phyloP scores from a whole-genome alignment of 139 green algal genomes.

The Tetradesmus lagerheimii region DNA sequence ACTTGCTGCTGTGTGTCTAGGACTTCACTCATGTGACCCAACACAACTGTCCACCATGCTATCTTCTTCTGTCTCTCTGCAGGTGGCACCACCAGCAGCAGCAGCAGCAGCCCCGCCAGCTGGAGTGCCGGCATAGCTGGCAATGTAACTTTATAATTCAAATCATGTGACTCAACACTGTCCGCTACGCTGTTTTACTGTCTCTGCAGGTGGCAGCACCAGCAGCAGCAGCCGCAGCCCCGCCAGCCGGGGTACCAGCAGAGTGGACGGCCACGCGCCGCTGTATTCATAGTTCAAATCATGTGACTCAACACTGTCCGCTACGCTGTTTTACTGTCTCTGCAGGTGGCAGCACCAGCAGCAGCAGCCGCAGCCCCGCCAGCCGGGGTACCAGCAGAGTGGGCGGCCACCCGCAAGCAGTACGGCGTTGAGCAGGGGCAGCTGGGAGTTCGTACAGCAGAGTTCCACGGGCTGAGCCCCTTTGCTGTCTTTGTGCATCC shows the following conservation, averaged over 20 bases:
- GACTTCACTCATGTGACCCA: no score
- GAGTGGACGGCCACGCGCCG: no score
- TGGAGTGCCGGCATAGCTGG: neutral
- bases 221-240: neutral
- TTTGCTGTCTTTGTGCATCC: conserved; percentile 69
- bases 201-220: neutral
- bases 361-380: neutral
- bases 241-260: neutral
- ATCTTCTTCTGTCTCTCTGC: no score
- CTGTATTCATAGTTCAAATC: no score
- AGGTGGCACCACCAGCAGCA: neutral
- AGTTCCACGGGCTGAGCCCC: conserved; percentile 69
- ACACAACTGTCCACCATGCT: no score
- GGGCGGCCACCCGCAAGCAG: conserved; percentile 18
- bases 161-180: no score
- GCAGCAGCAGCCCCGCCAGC: neutral
- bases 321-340: no score
- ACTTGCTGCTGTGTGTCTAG: no score
- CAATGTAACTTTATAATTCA: no score
- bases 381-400: conserved; percentile 27
- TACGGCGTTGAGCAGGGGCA: conserved; percentile 64
- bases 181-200: no score
- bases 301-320: no score
- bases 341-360: neutral
- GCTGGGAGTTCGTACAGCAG: conserved; percentile 73